Base-by-base conservation (phyloP, 257 asterid species). In the Ilex aquifolium region DNA sequence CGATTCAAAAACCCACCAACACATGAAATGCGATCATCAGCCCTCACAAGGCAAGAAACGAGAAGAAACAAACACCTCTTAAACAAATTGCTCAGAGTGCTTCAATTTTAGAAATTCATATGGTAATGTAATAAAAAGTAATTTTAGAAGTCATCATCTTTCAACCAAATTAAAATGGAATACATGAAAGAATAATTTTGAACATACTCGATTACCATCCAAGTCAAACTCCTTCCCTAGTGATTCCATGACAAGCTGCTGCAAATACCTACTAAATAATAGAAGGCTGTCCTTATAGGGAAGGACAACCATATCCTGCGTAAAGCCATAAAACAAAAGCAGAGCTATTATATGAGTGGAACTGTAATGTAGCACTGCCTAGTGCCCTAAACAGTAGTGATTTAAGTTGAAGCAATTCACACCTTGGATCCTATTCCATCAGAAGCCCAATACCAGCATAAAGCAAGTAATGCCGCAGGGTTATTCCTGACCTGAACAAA, bases 221-320 rank as follows among this genome's bases (percentile, higher is more conserved):
- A 90, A 89, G 80, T 93, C 97, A 76, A 90, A 90, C 79, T 93
- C 99, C 77, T 93, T 93, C 42, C 99, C 99, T 32, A 90, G 91
- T 59, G 99, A 90, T 82, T 93, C 99, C 99, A 93, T 90, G 75
- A 93, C 97, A 74, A 93, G 88, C 79, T 93, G 97, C 79, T 93
- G 99, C 71, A 93, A 74, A 68, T 93, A 93, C 67, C 97, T 85
- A 83, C 97, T 93, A 69, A 93, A 90, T 79, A 93, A 76, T 67
- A 93, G 74, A 31, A 93, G 77, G 74, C 97, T 93, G 74, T 90
- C 99, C 89, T 93, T 93, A 82, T 93, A 93, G 32, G 99, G 97
- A 70, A 93, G 97, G 76, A 93, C 92, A 70, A 93, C 97, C 99
- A 93, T 90, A 83, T 93, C 99, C 99, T 90, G 90, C 73, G 76